Percentiles rank a stretch among this genome's conserved stretches.
Conservation (phyloP, 2,329 filamentous ascomycete species). For the Thielaviopsis euricoi region DNA sequence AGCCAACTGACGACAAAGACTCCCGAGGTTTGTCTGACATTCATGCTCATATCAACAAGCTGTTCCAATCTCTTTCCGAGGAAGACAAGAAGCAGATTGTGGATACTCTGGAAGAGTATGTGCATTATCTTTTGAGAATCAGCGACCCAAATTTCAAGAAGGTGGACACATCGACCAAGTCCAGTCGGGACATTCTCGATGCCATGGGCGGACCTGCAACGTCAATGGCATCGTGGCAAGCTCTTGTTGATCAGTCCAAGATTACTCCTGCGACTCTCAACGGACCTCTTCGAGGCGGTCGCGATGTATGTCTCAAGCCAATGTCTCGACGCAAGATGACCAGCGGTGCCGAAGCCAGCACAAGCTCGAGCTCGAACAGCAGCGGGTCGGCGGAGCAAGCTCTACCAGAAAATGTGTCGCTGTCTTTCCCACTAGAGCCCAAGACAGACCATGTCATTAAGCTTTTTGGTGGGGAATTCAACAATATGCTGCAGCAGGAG, state of each 20-base stretch:
- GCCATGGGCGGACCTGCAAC: constrained; percentile 9
- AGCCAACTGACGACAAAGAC: background rate
- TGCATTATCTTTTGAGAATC: constrained; percentile 9
- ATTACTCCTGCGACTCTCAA: constrained; percentile 8
- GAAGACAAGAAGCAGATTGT: background rate
- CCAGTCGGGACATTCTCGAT: constrained; percentile 1
- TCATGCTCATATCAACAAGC: constrained; percentile 1
- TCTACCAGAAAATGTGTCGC: background rate
- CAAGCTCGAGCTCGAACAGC: background rate
- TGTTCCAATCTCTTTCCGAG: background rate
- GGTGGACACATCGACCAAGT: background rate
- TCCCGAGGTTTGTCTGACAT: constrained; percentile 1
- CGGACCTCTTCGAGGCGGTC: constrained; percentile 7
- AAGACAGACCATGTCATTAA: constrained; percentile 3
- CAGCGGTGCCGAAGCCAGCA: background rate
- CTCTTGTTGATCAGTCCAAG: constrained; percentile 10
- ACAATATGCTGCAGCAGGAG: constrained; percentile 4
- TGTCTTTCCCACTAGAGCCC: constrained; percentile 9
- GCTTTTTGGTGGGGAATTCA: constrained; percentile 6
- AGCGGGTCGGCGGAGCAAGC: background rate
- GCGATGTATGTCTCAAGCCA: constrained; percentile 10
- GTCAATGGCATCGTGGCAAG: constrained; percentile 11
- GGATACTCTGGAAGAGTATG: constrained; percentile 4
- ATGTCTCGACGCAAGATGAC: constrained; percentile 9
- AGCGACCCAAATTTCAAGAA: constrained; percentile 6